Percentiles rank a stretch among this genome's conserved stretches.
Conservation (phyloP, 768 basidiomycete genomes). For the Termitomyces sp. region DNA sequence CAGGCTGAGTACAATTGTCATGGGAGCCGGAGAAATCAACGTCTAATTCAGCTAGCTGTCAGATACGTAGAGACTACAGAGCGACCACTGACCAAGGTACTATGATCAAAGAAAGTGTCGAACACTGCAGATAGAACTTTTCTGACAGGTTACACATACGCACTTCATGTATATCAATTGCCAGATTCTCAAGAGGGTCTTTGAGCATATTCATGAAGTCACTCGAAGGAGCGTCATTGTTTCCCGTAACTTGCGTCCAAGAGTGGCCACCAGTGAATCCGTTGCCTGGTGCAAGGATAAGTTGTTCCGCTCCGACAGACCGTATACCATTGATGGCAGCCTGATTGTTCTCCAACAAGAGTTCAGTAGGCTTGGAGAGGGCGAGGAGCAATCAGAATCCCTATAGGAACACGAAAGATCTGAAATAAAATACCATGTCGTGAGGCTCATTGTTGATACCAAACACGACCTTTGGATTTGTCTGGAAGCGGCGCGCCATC, state of each 20-base stretch:
- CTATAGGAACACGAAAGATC: neutral
- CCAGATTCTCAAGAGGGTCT: slow-evolving; percentile 35
- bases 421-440: slow-evolving; percentile 29
- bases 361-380: slow-evolving; percentile 26
- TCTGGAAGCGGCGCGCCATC: slow-evolving; percentile 31
- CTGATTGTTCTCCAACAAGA: slow-evolving; percentile 37
- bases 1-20: slow-evolving; percentile 36
- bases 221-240: slow-evolving; percentile 30
- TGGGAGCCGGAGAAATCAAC: slow-evolving; percentile 38
- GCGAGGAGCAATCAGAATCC: neutral
- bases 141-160: neutral
- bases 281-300: slow-evolving; percentile 42
- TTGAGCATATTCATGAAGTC: slow-evolving; percentile 34
- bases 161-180: slow-evolving; percentile 43
- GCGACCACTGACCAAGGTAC: slow-evolving; percentile 3
- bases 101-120: neutral
- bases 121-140: neutral
- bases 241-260: slow-evolving; percentile 32
- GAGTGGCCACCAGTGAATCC: slow-evolving; percentile 41
- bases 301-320: slow-evolving; percentile 30
- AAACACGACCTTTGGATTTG: slow-evolving; percentile 39
- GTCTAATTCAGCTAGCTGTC: slow-evolving; percentile 16
- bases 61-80: neutral
- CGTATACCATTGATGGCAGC: slow-evolving; percentile 40
- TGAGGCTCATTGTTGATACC: slow-evolving; percentile 44